Percentiles rank a stretch among this genome's conserved stretches.
phyloP scores from a whole-genome alignment of 768 basidiomycete species.

The Rhodotorula diobovata region DNA sequence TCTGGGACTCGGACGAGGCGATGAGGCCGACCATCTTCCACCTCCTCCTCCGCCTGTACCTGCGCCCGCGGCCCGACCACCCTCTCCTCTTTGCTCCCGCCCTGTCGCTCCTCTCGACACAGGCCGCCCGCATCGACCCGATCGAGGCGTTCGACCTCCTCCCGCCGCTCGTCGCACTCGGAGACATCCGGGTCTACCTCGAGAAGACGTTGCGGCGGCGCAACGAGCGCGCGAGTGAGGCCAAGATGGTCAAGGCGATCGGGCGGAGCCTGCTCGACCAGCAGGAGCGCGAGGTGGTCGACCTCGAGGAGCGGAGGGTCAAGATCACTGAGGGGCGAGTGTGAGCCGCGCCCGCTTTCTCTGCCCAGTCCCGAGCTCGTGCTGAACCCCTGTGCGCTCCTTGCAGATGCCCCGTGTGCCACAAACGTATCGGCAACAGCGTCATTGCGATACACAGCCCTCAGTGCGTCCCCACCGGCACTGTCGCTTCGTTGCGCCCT shows the following conservation, averaged over 20 bases:
- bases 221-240: slow-evolving; percentile 61
- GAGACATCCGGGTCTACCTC: slow-evolving; percentile 73
- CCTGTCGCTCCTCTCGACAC: slow-evolving; percentile 76
- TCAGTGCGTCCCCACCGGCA: slow-evolving; percentile 53
- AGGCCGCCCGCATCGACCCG: slow-evolving; percentile 74
- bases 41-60: slow-evolving; percentile 77
- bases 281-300: slow-evolving; percentile 66
- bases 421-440: slow-evolving; percentile 85
- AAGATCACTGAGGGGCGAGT: slow-evolving; percentile 88
- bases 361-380: background rate
- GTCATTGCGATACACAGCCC: slow-evolving; percentile 92
- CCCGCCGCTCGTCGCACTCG: slow-evolving; percentile 80
- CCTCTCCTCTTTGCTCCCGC: slow-evolving; percentile 67
- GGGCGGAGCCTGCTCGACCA: slow-evolving; percentile 73
- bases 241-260: slow-evolving; percentile 64
- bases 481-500: background rate
- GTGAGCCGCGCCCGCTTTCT: slow-evolving; percentile 54
- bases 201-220: slow-evolving; percentile 60
- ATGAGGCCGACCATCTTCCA: slow-evolving; percentile 66
- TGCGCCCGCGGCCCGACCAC: slow-evolving; percentile 53
- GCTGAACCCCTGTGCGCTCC: slow-evolving; percentile 7
- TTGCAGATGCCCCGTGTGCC: slow-evolving; percentile 84
- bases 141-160: slow-evolving; percentile 76
- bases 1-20: slow-evolving; percentile 58
- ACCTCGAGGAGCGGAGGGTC: slow-evolving; percentile 71